Conservation (phyloP, 768 basidiomycete genomes). For the Tricholoma hemisulphureum region DNA sequence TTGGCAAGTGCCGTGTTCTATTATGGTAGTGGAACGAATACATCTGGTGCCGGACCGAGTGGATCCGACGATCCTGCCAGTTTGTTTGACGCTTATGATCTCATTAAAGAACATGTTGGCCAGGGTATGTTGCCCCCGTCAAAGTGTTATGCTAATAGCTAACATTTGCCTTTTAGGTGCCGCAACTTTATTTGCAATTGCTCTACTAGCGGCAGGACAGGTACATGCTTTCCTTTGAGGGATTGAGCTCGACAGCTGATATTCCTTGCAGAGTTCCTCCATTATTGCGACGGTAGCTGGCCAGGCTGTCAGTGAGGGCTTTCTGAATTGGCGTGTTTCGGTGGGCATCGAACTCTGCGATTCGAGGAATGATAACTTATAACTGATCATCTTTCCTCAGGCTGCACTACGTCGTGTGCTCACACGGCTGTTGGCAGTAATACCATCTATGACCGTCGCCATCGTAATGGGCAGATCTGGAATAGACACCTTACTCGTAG, state of each 20-base stretch:
- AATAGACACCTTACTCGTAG: constrained; percentile 77
- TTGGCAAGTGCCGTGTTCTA: constrained; percentile 83
- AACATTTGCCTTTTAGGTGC: constrained; percentile 47
- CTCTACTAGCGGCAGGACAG: constrained; percentile 82
- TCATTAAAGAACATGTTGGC: constrained; percentile 69
- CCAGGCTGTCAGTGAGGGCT: constrained; percentile 88
- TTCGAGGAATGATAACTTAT: constrained; percentile 3
- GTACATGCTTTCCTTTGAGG: constrained; percentile 21
- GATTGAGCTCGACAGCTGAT: background rate
- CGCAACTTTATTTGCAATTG: constrained; percentile 85
- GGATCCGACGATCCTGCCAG: constrained; percentile 51
- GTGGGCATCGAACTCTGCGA: constrained; percentile 36
- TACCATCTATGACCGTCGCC: constrained; percentile 82
- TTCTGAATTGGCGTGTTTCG: constrained; percentile 82
- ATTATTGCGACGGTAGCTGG: constrained; percentile 89
- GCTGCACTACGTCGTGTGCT: constrained; percentile 75
- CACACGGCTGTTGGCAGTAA: constrained; percentile 77
- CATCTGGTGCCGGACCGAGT: constrained; percentile 18
- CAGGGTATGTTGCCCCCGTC: constrained; percentile 44
- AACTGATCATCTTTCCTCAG: constrained; percentile 33
- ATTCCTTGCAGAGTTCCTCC: constrained; percentile 60
- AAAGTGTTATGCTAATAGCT: background rate
- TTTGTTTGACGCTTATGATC: constrained; percentile 79
- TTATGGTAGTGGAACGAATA: constrained; percentile 33
- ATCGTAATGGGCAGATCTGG: constrained; percentile 66